These are phyloP conservation scores for Eucalyptus tenuipes DNA, from an alignment of 345 rosid species.

Conservation along the genomic window DNA sequence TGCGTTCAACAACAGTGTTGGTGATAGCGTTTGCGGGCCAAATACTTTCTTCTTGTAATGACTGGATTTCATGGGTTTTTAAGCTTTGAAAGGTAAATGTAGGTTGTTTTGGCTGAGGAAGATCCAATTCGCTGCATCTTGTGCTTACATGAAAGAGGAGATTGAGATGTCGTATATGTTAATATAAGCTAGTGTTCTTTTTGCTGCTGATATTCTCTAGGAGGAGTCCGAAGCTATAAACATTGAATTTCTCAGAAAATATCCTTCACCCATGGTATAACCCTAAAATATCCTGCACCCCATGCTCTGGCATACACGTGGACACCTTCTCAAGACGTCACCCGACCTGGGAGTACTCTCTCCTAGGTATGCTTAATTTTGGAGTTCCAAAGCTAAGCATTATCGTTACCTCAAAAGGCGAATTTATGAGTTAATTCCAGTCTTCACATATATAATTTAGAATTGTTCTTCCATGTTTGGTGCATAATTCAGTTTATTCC, in stretches of 20 bases:
- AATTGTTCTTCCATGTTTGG: too few relatives aligned
- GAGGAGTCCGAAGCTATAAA: background rate
- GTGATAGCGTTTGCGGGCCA: background rate
- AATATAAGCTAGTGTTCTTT: background rate
- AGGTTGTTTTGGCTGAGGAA: background rate
- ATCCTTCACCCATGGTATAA: background rate
- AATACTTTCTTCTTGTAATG: background rate
- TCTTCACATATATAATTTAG: too few relatives aligned
- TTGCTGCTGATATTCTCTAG: background rate
- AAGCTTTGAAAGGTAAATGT: background rate
- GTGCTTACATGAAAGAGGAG: background rate
- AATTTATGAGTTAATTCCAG: fast-evolving
- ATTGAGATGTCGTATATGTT: background rate
- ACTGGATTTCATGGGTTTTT: background rate
- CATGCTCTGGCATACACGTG: fast-evolving
- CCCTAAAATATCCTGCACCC: background rate
- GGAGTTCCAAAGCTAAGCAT: too few relatives aligned
- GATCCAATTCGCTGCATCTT: background rate
- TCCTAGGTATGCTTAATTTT: too few relatives aligned
- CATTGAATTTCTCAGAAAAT: background rate
- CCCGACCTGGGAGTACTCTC: too few relatives aligned
- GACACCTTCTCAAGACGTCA: too few relatives aligned
- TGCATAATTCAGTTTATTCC: fast-evolving
- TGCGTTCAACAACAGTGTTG: background rate
- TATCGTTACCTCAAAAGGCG: too few relatives aligned